Evolutionary conservation across 2,329 filamentous ascomycete species (phyloP), one percentile per base, ranked within the genome.

Genomic region (Colletotrichum sp.): DNA sequence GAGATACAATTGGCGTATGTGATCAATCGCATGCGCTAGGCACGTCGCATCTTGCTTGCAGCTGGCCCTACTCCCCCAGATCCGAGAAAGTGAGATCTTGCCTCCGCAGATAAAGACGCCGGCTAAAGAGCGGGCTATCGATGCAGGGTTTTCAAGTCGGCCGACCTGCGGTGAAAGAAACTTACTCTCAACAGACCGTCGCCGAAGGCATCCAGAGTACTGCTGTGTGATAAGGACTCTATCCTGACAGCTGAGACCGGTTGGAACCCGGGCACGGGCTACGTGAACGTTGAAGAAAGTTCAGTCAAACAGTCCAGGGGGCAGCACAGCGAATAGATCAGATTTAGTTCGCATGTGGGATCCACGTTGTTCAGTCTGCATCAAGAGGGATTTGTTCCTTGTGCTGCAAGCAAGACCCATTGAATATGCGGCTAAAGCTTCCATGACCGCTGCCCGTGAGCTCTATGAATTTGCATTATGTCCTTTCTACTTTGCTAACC

Each of bases 121-220:
- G 10, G 43, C n/a, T 10, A 52, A 52, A n/a, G 4, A 2, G 3
- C 10, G 6, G 4, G 43, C 43, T 52, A n/a, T 52, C 6, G 43
- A 52, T 22, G n/a, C 43, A 52, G n/a, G 43, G 6, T 22, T 5
- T 22, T 22, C n/a, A 22, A 52, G n/a, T 52, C 12, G 1, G 43
- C 10, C 12, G 12, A 22, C 4, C n/a, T 52, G 3, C 43, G 43
- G 43, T 52, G 43, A 22, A 22, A 52, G 43, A 52, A 3, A 13
- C 4, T 2, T n/a, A 52, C 10, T 22, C n/a, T 52, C 43, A 8
- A n/a, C 10, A 13, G n/a, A 12, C 10, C 0, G 0, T 52, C 3
- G 22, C 6, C n/a, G n/a, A 22, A 8, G 12, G 43, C n/a, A 52
- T 22, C 7, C 43, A 52, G 4, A 22, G 1, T 13, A 22, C n/a